Percentiles rank a stretch among this genome's conserved stretches.
These are phyloP conservation scores for Aspergillus ochraceoroseus DNA, from an alignment of 2,329 filamentous ascomycete species.

Conservation along the genomic window DNA sequence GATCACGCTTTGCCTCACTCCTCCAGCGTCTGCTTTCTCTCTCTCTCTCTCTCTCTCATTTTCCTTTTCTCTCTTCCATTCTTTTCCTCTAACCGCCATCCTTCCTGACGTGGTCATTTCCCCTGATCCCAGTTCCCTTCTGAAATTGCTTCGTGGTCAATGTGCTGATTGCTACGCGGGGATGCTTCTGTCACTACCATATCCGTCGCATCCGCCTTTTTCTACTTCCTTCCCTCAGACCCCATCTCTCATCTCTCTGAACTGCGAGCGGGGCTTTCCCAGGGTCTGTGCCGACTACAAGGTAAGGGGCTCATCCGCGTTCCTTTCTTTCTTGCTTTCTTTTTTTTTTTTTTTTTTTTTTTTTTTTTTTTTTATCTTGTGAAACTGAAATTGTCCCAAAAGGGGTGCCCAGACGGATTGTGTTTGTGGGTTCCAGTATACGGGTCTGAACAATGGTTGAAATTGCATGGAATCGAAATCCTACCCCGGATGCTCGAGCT, in stretches of 20 bases:
- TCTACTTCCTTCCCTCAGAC: background rate
- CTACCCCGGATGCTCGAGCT: slow-evolving; percentile 55
- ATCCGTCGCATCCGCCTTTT: slow-evolving; percentile 6
- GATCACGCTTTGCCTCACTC: slow-evolving; percentile 5
- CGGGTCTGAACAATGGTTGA: slow-evolving; percentile 50
- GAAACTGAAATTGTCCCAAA: too few species aligned
- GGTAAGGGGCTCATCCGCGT: background rate
- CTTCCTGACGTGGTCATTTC: background rate
- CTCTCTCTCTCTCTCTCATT: background rate
- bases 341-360: background rate
- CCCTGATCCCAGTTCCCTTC: background rate
- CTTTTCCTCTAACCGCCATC: background rate
- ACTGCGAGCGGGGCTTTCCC: too few species aligned
- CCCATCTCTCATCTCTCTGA: too few species aligned
- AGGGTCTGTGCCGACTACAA: background rate
- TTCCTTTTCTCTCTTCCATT: background rate
- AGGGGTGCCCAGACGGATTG: too few species aligned
- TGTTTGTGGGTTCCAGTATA: background rate
- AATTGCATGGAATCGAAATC: slow-evolving; percentile 55
- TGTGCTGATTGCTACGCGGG: slow-evolving; percentile 9
- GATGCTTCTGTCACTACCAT: slow-evolving; percentile 11
- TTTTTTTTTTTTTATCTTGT: too few species aligned
- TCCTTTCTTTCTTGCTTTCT: background rate
- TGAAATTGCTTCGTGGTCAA: slow-evolving; percentile 3
- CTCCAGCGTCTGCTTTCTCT: background rate